phyloP scores from a whole-genome alignment of 1,139 yeast species.

The Sugiyamaella castrensis region DNA sequence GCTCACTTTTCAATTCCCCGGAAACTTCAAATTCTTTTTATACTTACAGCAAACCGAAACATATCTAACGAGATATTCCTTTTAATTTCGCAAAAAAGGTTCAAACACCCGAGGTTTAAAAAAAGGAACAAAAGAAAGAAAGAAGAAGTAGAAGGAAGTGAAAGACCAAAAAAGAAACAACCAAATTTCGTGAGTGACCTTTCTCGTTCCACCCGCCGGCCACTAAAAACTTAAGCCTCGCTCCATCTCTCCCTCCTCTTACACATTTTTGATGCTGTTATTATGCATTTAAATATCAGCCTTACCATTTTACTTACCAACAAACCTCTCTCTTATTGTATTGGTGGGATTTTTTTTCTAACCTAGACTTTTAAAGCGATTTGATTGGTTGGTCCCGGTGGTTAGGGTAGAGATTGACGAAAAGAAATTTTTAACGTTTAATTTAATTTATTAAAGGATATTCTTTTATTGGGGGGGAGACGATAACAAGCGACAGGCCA shows the following conservation, averaged over 20 bases:
- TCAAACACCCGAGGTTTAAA: no score
- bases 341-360: slow-evolving; percentile 10
- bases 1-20: not conserved
- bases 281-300: no score
- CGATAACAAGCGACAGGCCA: no score
- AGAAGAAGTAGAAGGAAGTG: no score
- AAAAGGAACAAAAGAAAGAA: no score
- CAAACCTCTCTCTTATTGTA: not conserved
- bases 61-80: not conserved
- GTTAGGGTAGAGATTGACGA: slow-evolving; percentile 9
- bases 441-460: no score
- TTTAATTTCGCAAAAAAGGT: no score
- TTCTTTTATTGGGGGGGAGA: no score
- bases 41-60: slow-evolving; percentile 15
- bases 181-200: no score
- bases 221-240: not conserved
- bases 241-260: not conserved
- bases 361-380: slow-evolving; percentile 11
- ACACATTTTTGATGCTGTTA: not conserved
- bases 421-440: not conserved
- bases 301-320: no score
- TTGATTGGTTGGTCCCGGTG: slow-evolving; percentile 15
- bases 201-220: not conserved
- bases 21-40: not conserved
- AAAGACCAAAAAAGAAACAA: no score